Conservation (phyloP, 1,284 basidiomycete genomes). For the Moesziomyces sp. region DNA sequence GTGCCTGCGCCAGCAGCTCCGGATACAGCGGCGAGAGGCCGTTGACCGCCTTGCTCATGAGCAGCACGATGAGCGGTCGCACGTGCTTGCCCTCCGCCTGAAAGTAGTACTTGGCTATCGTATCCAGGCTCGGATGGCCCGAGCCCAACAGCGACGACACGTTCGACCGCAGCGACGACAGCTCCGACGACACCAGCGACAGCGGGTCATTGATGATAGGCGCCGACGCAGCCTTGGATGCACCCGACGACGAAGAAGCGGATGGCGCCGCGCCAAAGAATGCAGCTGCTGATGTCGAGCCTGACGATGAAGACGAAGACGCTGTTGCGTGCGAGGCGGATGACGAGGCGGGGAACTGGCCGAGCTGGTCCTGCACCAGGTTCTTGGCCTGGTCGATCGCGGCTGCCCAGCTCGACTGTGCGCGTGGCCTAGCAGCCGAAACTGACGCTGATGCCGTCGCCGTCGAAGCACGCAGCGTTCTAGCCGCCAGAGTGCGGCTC, state of each 20-base stretch:
- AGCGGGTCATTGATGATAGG: slow-evolving; percentile 56
- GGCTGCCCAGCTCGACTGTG: slow-evolving; percentile 44
- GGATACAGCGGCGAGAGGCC: slow-evolving; percentile 74
- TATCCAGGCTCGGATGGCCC: slow-evolving; percentile 85
- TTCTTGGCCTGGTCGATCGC: slow-evolving; percentile 46
- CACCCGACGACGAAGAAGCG: slow-evolving; percentile 5
- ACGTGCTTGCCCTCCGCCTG: slow-evolving; percentile 79
- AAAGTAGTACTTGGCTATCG: slow-evolving; percentile 94
- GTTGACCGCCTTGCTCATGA: slow-evolving; percentile 92
- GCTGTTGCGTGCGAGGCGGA: slow-evolving; percentile 15
- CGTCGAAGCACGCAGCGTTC: slow-evolving; percentile 3
- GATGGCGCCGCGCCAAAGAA: slow-evolving; percentile 36
- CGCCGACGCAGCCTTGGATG: slow-evolving; percentile 3
- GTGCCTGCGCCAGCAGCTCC: slow-evolving; percentile 66
- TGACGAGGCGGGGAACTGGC: slow-evolving; percentile 25
- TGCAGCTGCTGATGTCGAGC: slow-evolving; percentile 22
- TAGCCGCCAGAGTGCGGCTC: slow-evolving; percentile 4
- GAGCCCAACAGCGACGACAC: slow-evolving; percentile 85
- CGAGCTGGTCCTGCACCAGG: slow-evolving; percentile 39
- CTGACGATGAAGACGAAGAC: slow-evolving; percentile 9
- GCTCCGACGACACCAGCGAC: slow-evolving; percentile 70
- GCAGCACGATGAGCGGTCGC: slow-evolving; percentile 86
- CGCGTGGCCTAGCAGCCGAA: background rate
- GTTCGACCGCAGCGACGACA: slow-evolving; percentile 79
- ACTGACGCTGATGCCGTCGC: background rate